Percentiles rank a stretch among this genome's conserved stretches.
These are phyloP conservation scores for Yamadazyma mexicana DNA, from an alignment of 1,139 yeast species.

Conservation along the genomic window DNA sequence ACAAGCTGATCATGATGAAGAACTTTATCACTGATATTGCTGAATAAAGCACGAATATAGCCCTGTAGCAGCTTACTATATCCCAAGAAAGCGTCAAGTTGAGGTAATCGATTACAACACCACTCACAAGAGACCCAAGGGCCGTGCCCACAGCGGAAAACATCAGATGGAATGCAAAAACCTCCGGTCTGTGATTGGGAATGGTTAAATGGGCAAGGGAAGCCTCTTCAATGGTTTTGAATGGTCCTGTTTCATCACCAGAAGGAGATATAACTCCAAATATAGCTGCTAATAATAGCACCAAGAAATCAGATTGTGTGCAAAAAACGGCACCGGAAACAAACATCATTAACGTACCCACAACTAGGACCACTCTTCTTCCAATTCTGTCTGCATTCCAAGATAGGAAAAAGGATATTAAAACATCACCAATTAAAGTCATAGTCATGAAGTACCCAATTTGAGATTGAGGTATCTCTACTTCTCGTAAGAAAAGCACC, in stretches of 20 bases:
- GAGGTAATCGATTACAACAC: constrained; percentile 52
- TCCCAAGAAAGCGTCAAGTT: constrained; percentile 31
- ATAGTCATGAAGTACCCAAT: constrained; percentile 84
- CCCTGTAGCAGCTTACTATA: constrained; percentile 50
- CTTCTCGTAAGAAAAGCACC: constrained; percentile 61
- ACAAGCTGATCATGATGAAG: constrained; percentile 51
- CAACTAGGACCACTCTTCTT: constrained; percentile 60
- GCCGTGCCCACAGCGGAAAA: constrained; percentile 77
- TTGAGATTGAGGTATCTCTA: constrained; percentile 54
- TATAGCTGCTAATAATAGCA: constrained; percentile 60
- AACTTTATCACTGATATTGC: constrained; percentile 57
- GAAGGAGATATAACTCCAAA: constrained; percentile 78
- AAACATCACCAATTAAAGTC: constrained; percentile 78
- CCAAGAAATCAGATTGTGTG: constrained; percentile 41
- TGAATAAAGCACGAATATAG: constrained; percentile 59
- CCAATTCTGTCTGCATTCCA: constrained; percentile 82
- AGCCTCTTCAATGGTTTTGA: constrained; percentile 85
- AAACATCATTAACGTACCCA: constrained; percentile 72
- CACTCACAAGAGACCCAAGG: constrained; percentile 67
- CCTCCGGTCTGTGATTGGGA: constrained; percentile 63
- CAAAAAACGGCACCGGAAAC: constrained; percentile 69
- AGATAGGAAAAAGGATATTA: constrained; percentile 68
- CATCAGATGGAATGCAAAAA: constrained; percentile 71
- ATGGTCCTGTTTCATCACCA: constrained; percentile 93
- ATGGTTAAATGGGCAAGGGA: constrained; percentile 80